A percentile compares a stretch with the other conserved stretches of the same genome.
These are phyloP conservation scores for Casuarina equisetifolia DNA, from an alignment of 306 rosid species.

Conservation along the genomic window DNA sequence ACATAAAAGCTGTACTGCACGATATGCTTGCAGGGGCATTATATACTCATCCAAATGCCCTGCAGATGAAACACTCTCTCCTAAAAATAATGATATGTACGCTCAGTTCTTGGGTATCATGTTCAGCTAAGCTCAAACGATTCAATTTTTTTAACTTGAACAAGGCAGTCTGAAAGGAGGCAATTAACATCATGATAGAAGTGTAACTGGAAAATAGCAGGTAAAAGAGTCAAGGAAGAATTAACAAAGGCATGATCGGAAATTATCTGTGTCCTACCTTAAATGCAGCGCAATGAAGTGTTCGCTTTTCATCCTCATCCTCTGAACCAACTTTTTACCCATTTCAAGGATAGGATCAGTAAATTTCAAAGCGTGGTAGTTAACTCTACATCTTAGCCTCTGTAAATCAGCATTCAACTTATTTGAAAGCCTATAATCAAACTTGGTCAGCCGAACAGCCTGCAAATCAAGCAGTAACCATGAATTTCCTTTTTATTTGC, in stretches of 20 bases:
- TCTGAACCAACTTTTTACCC: slow-evolving; percentile 63
- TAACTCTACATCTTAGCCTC: slow-evolving; percentile 81
- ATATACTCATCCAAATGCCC: neutral
- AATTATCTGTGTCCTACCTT: slow-evolving; percentile 49
- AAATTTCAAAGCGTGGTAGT: slow-evolving; percentile 83
- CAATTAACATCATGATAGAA: neutral
- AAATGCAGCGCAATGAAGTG: slow-evolving; percentile 87
- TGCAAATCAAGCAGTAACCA: slow-evolving; percentile 29
- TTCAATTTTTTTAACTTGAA: neutral
- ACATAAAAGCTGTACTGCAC: neutral
- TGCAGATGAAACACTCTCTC: neutral
- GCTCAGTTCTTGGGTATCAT: neutral
- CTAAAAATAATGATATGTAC: neutral
- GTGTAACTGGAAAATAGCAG: neutral
- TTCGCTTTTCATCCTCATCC: slow-evolving; percentile 69
- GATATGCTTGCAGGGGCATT: too few relatives aligned
- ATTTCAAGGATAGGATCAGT: slow-evolving; percentile 55
- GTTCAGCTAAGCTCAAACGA: neutral
- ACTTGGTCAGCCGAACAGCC: slow-evolving; percentile 85
- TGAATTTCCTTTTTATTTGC: neutral
- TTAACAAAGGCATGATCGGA: slow-evolving; percentile 5
- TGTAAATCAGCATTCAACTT: slow-evolving; percentile 62
- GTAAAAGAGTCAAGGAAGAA: slow-evolving; percentile 10
- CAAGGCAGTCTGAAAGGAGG: neutral
- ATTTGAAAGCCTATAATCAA: slow-evolving; percentile 91